Evolutionary conservation across 2,329 filamentous ascomycete genomes (phyloP).

Genomic region (Botrytis byssoidea): DNA sequence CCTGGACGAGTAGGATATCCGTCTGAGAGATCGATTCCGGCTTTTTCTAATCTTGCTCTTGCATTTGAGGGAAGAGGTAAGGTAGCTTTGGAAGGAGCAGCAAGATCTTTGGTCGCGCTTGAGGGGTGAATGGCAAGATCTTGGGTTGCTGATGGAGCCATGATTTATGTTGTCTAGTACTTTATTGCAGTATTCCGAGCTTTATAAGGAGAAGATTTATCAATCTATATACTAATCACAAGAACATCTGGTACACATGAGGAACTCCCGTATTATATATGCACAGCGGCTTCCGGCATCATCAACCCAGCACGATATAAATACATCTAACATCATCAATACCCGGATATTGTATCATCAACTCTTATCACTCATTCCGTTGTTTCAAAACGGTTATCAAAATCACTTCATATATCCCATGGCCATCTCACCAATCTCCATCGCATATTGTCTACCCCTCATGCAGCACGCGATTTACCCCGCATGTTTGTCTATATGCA

Average conservation of each 20-base stretch:
- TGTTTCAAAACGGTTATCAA: not conserved
- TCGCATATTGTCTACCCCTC: not conserved
- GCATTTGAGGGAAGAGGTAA: slow-evolving; percentile 59
- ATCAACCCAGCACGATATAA: not conserved
- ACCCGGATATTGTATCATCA: slow-evolving; percentile 1
- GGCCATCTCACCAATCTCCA: not conserved
- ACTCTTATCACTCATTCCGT: not conserved
- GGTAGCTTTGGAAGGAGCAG: slow-evolving; percentile 61
- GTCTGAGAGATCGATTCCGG: slow-evolving; percentile 65
- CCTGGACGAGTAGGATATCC: slow-evolving; percentile 72
- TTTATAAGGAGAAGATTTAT: not conserved
- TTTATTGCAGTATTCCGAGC: not conserved
- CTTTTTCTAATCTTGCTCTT: slow-evolving; percentile 60
- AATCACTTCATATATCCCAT: not conserved
- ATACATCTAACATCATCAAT: not conserved
- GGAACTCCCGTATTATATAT: not conserved
- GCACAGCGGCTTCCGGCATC: not conserved
- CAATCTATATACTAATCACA: not conserved
- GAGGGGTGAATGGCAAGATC: slow-evolving; percentile 56
- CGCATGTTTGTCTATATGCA: not conserved
- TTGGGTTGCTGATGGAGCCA: slow-evolving; percentile 40
- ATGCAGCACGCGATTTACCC: slow-evolving; percentile 10
- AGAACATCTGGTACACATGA: not conserved
- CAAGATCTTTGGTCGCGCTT: slow-evolving; percentile 57
- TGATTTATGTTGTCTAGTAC: not conserved